Percentiles rank a stretch among this genome's conserved stretches.
phyloP scores from a whole-genome alignment of 2,329 filamentous ascomycete species.

The Ophiocordyceps camponoti-saundersi region DNA sequence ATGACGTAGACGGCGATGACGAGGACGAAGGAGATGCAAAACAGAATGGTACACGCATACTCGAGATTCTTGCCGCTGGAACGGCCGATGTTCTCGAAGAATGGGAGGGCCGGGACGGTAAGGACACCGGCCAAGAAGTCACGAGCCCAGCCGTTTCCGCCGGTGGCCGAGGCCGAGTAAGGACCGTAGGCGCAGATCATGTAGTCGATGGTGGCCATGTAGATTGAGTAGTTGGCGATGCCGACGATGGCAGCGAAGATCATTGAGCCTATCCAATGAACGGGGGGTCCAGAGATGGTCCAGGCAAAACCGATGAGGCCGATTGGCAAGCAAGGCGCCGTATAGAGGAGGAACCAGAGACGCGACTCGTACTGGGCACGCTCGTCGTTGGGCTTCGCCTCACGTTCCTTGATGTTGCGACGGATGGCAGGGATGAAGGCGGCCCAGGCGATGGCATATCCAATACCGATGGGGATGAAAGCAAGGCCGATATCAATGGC shows the following conservation, averaged over 20 bases:
- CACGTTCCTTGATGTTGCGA: constrained; percentile 32
- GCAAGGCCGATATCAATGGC: constrained; percentile 38
- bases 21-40: constrained; percentile 41
- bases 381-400: constrained; percentile 32
- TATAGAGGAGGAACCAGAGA: constrained; percentile 47
- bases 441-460: constrained; percentile 46
- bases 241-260: constrained; percentile 49
- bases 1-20: constrained; percentile 48
- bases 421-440: constrained; percentile 40
- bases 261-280: constrained; percentile 53
- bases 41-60: constrained; percentile 46
- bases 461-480: constrained; percentile 50
- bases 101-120: constrained; percentile 49
- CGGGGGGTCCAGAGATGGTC: constrained; percentile 43
- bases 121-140: constrained; percentile 59
- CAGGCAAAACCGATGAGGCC: constrained; percentile 56
- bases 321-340: constrained; percentile 41
- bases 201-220: constrained; percentile 65
- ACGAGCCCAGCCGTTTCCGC: constrained; percentile 57
- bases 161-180: constrained; percentile 58
- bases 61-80: constrained; percentile 31
- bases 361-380: constrained; percentile 53
- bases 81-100: constrained; percentile 39
- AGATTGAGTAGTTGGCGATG: constrained; percentile 58
- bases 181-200: constrained; percentile 60